phyloP scores from a whole-genome alignment of 192 early-diverging fungal species.

The Gaertneriomyces semiglobifer region DNA sequence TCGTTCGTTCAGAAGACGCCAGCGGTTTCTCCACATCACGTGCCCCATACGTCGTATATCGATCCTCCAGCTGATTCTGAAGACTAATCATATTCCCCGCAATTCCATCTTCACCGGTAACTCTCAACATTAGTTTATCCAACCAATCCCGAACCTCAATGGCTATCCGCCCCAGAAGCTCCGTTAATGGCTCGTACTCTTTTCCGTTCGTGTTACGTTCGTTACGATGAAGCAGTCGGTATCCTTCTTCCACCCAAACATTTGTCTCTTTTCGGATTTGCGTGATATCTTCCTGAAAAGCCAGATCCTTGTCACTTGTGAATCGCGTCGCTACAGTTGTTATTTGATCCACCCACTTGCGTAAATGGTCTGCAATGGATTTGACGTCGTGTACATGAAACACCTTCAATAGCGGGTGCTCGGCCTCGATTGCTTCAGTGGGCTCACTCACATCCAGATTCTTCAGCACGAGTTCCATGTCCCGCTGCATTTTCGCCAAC shows the following conservation, averaged over 20 bases:
- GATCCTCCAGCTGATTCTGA: conserved; percentile 60
- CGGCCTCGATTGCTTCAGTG: conserved; percentile 36
- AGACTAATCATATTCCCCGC: conserved; percentile 47
- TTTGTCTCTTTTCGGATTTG: conserved; percentile 42
- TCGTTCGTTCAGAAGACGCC: conserved; percentile 35
- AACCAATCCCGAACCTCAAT: conserved; percentile 55
- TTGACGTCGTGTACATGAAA: conserved; percentile 50
- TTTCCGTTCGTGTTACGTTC: conserved; percentile 48
- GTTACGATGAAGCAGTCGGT: conserved; percentile 45
- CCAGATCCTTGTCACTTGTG: conserved; percentile 50
- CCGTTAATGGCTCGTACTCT: conserved; percentile 44
- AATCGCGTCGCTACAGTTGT: conserved; percentile 47
- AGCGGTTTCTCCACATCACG: conserved; percentile 44
- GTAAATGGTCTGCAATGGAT: conserved; percentile 39
- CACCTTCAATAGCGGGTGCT: conserved; percentile 48
- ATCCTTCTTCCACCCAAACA: conserved; percentile 46
- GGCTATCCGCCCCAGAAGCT: conserved; percentile 37
- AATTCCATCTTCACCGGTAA: conserved; percentile 56
- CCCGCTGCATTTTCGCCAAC: conserved; percentile 46
- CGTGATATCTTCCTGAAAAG: conserved; percentile 48
- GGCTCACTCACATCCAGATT: conserved; percentile 33
- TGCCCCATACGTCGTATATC: conserved; percentile 47
- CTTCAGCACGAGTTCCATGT: conserved; percentile 51
- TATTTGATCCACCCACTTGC: conserved; percentile 50
- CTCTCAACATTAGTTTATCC: conserved; percentile 45